Evolutionary conservation across 495 filamentous ascomycete genomes (phyloP), one percentile per base, ranked within the genome.

Genomic region (Penicillium waksmanii): DNA sequence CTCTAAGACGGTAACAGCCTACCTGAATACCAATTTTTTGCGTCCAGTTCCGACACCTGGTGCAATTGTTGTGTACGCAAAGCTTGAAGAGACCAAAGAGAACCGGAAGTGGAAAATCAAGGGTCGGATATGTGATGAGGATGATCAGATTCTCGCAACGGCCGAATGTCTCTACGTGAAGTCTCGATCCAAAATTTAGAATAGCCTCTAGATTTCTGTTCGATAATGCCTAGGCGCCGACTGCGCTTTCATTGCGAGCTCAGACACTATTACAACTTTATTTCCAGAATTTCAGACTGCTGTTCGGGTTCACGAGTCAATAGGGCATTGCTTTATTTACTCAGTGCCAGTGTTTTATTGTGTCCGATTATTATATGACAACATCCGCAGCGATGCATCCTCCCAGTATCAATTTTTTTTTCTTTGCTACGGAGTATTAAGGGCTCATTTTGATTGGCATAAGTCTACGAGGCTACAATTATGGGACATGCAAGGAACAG

Each of bases 11-110:
- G 74, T 87, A 51, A 88, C 87, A 36, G 86, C 79, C 5, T 83
- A 80, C 51, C 63, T 89, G 48, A 87, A 85, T 54, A 80, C 83
- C 12, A 74, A 53, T 31, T 90, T 83, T 56, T 21, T 77, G 43
- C 75, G 65, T 63, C 84, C 85, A 0, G 77, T 89, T 1, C 50
- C 53, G 31, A 87, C 85, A 19, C 83, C 82, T n/a, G 69, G 71
- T 10, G 80, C 79, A 4, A 64, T 88, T 42, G 48, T 86, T n/a
- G 80, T 80, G 1, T 77, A 66, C n/a, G 79, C 76, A 17, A 60
- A 58, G 58, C 52, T 79, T 21, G 57, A 60, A 17, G 70, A 75
- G 61, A 19, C 63, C 0, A 51, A 36, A 23, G 75, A 80, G 57
- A 76, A 76, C 23, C 66, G 78, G 55, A 87, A 85, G 69, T 74